Base-by-base conservation (phyloP, 116 monocot species). In the Posidonia oceanica region DNA sequence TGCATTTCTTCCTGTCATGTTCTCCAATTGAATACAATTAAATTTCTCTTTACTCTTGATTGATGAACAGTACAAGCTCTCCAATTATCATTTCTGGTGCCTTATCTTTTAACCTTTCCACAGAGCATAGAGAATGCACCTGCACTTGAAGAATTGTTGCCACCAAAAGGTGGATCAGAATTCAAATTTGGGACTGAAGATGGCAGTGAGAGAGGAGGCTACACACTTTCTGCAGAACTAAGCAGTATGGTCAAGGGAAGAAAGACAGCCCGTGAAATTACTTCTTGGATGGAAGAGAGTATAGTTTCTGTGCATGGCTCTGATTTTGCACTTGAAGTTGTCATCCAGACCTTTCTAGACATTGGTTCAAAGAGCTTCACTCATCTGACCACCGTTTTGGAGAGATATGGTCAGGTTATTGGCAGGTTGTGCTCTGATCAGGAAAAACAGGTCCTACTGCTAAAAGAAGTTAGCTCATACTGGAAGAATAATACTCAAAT, bases 361-460 rank as follows among this genome's bases (percentile, higher is more conserved):
- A 92, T 97, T 84, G 97, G 97, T 69, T 97, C 97, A 39, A 97
- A 97, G 73, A 97, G 97, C 74, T 97, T 97, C 69, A 97, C 97
- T 70, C 97, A 97, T 84, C 72, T 97, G 61, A 87, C 85, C 41
- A 97, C 93, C 68, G 89, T 97, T 12, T 70, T 97, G 59, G 93
- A 97, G 81, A 83, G 97, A 79, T 97, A 97, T 76, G 87, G 87
- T 52, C 87, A 85, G 77, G 76, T 96, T 20, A 82, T 97, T 75
- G 74, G 75, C 20, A 89, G 75, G 66, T 75, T 92, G 38, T 87
- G 87, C 67, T 64, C 83, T n/a, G 80, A 84, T 61, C 78, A 82
- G 29, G 79, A 82, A 63, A 81, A 77, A 48, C 89, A 97, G 77
- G 60, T 84, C 69, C 48, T 59, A 63, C 75, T 97, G 53, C 82